Base-by-base conservation (phyloP, 345 rosid species). In the Clausena lansium region DNA sequence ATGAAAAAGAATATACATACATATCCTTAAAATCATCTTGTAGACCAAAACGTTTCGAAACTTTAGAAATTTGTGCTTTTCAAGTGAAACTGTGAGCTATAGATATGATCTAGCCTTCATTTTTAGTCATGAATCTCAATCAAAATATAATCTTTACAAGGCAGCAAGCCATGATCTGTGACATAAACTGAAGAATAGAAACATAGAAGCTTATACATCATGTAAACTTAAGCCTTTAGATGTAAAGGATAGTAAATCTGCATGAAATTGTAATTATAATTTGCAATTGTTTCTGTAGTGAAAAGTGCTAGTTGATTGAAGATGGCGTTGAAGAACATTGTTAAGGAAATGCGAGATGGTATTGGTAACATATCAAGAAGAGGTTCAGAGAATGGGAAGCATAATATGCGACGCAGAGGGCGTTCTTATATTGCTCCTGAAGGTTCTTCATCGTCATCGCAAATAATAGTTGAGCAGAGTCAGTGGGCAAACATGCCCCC, bases 401-500 rank as follows among this genome's bases (percentile, higher is more conserved):
- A 67, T 19, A 47, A 13, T 30, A 28, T 36, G 30, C 76, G 81
- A 20, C 82, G 93, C 20, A 73, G 91, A 7, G 93, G 90, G 41
- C 77, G 89, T 70, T 86, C 95, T 1, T 84, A 90, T 78, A 91
- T 91, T 70, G 92, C 94, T 2, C 97, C 97, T 0, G 97, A 94
- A 76, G 88, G 78, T 57, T 77, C 79, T 59, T 54, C 75, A 4
- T 50, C 86, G 17, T 75, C 82, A 9, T 58, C 82, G 39, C 39
- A 70, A 14, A 73, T 60, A 24, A 58, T 41, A 17, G 68, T n/a
- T 41, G 78, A 25, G 3, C 90, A 84, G 79, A 82, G 92, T 67
- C 83, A 72, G 60, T 95, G 99, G 99, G 96, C 88, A 19, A 88
- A 87, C 81, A 79, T 95, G 84, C 97, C 98, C n/a, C 90, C 96